Conservation (phyloP, 371 early-diverging fungal species). For the Mucor circinelloides region DNA sequence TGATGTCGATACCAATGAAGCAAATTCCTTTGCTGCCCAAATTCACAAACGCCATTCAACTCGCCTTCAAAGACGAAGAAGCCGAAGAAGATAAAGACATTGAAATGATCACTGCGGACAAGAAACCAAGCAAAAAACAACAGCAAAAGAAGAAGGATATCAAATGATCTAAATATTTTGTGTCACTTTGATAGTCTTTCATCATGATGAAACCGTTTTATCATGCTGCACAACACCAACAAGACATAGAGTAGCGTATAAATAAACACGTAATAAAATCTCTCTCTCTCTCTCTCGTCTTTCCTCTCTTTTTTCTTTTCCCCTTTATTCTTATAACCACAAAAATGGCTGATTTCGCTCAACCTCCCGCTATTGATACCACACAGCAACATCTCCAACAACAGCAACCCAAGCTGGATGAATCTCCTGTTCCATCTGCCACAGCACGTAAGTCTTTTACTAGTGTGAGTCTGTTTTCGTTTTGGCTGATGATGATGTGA, state of each 20-base stretch:
- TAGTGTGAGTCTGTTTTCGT: not conserved
- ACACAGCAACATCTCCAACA: not conserved
- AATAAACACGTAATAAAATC: not conserved
- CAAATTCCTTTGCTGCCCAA: constrained; percentile 66
- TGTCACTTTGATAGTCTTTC: constrained; percentile 1
- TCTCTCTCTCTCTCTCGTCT: not conserved
- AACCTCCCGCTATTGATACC: constrained; percentile 8
- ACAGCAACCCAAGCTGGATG: not conserved
- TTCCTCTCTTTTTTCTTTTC: not conserved
- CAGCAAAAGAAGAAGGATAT: not conserved
- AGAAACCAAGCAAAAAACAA: not conserved
- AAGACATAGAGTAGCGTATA: constrained; percentile 4
- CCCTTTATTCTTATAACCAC: not conserved
- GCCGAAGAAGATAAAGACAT: constrained; percentile 35
- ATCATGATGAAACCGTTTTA: constrained; percentile 18
- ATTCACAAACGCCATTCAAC: constrained; percentile 58
- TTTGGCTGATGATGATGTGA: not conserved
- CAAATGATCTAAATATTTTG: constrained; percentile 7
- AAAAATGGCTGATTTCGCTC: constrained; percentile 14
- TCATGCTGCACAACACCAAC: constrained; percentile 9
- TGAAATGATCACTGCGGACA: not conserved
- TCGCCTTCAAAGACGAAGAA: constrained; percentile 57
- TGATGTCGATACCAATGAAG: constrained; percentile 70
- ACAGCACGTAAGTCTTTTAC: constrained; percentile 4
- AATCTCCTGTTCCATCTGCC: constrained; percentile 16